Evolutionary conservation across 202 grass and related monocot species (phyloP), one percentile per base, ranked within the genome.

Genomic region (Musa balbisiana): DNA sequence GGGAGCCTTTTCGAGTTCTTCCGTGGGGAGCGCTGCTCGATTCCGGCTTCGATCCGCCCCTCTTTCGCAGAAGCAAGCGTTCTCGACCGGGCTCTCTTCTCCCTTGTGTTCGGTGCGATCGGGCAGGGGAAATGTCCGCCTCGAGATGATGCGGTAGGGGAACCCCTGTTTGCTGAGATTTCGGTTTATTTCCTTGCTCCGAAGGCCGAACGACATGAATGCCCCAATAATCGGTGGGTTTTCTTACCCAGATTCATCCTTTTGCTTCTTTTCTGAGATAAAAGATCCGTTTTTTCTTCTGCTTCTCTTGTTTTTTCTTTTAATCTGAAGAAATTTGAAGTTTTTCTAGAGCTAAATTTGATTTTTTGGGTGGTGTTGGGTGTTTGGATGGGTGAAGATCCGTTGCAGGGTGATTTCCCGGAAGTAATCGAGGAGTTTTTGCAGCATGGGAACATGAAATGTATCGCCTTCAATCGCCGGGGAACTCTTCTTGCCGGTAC

Each of bases 381-480:
- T 60, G 53, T 52, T 49, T 49, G n/a, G 52, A 20, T 76, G 77
- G 80, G 72, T 72, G 73, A 87, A 99, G 91, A 99, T 87, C 95
- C 91, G 1, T 80, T 92, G 85, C 95, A 99, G 82, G 91, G 89
- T 85, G 91, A 95, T 84, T 99, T 99, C 55, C 91, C 91, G 1
- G 95, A 99, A 83, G 78, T 90, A n/a, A 99, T 99, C 22, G 95
- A 99, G 82, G 95, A 99, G 85, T 99, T 73, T 83, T 82, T 99
- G 91, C 87, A 95, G 78, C 85, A 92, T 88, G 95, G 91, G 77
- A 99, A 76, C 88, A 99, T 99, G 95, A 99, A 99, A 89, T 99
- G 95, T 63, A 88, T 99, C 23, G 80, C 95, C 12, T 99, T 99
- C 77, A 94, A 99, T 80, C 87, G 91, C 60, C 83, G 77, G 24